A percentile compares a stretch with the other conserved stretches of the same genome.
Evolutionary conservation across 208 protist species (phyloP).

Genomic region (Tritrichomonas musculus): DNA sequence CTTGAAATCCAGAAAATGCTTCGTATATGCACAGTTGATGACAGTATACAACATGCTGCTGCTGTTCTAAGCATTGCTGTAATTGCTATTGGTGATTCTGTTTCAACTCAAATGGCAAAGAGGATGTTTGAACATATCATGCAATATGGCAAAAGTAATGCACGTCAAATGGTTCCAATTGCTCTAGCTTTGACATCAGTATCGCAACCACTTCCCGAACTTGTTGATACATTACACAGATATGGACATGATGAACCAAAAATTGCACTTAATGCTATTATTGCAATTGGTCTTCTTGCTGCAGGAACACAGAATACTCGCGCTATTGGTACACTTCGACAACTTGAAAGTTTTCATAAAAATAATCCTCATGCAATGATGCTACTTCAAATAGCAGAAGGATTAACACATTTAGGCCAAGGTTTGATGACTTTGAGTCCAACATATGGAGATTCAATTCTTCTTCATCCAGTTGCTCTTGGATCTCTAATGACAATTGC

Average conservation of each 20-base stretch:
- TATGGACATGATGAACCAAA: constrained; percentile 87
- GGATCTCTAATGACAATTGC: constrained; percentile 68
- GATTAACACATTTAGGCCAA: constrained; percentile 93
- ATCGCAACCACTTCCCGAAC: constrained; percentile 78
- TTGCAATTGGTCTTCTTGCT: constrained; percentile 85
- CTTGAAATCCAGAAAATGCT: constrained; percentile 66
- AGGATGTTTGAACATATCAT: constrained; percentile 90
- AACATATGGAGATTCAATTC: constrained; percentile 74
- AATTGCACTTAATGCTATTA: constrained; percentile 76
- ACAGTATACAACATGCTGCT: constrained; percentile 60
- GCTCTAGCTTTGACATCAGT: constrained; percentile 87
- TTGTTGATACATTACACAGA: constrained; percentile 94
- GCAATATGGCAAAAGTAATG: constrained; percentile 62
- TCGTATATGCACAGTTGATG: neutral
- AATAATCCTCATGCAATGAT: constrained; percentile 74
- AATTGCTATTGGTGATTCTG: constrained; percentile 89
- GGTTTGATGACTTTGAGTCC: constrained; percentile 89
- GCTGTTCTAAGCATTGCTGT: constrained; percentile 92
- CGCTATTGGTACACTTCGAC: constrained; percentile 76
- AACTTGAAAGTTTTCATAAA: constrained; percentile 75
- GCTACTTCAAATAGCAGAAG: constrained; percentile 70
- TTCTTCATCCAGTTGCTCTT: constrained; percentile 41
- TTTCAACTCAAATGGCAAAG: constrained; percentile 90
- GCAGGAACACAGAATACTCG: constrained; percentile 95
- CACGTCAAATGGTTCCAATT: constrained; percentile 86